phyloP scores from a whole-genome alignment of 257 asterid genomes.

The Nicotiana undulata region DNA sequence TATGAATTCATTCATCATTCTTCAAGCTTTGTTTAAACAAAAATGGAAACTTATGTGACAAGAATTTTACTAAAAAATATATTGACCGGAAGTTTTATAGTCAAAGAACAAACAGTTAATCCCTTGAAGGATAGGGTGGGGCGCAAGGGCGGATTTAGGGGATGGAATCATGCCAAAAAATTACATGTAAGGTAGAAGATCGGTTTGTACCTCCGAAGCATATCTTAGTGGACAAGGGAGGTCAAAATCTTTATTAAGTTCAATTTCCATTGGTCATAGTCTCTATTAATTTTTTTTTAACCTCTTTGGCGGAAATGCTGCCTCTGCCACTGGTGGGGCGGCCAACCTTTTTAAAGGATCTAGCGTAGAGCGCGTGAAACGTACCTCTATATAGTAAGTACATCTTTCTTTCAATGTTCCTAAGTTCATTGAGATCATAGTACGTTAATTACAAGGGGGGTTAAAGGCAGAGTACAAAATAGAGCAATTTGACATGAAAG shows the following conservation, averaged over 20 bases:
- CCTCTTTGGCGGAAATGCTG: too few relatives aligned
- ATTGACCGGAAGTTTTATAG: neutral
- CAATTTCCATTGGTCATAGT: too few relatives aligned
- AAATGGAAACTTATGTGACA: neutral
- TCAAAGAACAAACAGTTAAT: neutral
- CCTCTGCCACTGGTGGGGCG: neutral
- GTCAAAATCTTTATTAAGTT: too few relatives aligned
- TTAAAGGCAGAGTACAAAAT: neutral
- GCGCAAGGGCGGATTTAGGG: too few relatives aligned
- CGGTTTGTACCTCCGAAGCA: too few relatives aligned
- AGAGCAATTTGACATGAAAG: neutral
- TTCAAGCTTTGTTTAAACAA: neutral
- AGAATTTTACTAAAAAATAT: neutral
- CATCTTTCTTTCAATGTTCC: too few relatives aligned
- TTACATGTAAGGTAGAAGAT: too few relatives aligned
- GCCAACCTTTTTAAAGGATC: neutral
- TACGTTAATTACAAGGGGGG: neutral
- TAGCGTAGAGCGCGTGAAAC: neutral
- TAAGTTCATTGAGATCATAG: neutral
- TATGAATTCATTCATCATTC: neutral
- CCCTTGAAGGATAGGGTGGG: neutral
- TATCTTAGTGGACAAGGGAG: too few relatives aligned
- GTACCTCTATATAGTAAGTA: neutral
- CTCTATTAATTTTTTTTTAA: too few relatives aligned
- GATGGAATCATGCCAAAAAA: too few relatives aligned